Evolutionary conservation across 371 early-diverging fungal species (phyloP).

Genomic region (Thermomucor indicae-seudaticae): DNA sequence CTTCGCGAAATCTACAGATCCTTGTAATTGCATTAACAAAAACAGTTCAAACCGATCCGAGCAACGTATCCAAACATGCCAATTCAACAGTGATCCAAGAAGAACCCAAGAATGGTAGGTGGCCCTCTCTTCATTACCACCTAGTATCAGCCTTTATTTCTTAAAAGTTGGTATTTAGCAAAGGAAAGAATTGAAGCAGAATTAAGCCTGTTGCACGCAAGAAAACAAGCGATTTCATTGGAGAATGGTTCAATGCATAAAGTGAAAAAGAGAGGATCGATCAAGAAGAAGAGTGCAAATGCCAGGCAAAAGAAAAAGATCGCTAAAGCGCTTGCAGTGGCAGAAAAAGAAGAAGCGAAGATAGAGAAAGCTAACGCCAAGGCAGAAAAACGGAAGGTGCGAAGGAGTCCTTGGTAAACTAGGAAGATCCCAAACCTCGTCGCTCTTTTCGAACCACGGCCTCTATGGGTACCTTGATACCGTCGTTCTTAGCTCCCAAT

Average conservation of each 20-base stretch:
- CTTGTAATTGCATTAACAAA: no score
- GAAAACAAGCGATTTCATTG: neutral
- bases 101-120: no score
- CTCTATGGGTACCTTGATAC: constrained; percentile 82
- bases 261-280: neutral
- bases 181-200: neutral
- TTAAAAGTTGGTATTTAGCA: no score
- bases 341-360: neutral
- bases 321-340: neutral
- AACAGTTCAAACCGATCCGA: no score
- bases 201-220: neutral
- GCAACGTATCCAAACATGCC: no score
- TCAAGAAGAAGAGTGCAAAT: neutral
- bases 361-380: neutral
- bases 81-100: no score
- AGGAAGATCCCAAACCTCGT: constrained; percentile 69
- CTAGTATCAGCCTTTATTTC: no score
- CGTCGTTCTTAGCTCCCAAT: constrained; percentile 74
- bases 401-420: neutral
- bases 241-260: neutral
- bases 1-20: no score
- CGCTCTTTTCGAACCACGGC: constrained; percentile 73
- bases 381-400: neutral
- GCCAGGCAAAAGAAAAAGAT: neutral
- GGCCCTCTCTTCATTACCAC: no score